These are phyloP conservation scores for Breviolum minutum DNA, from an alignment of 73 alveolate genomes.

Conservation along the genomic window DNA sequence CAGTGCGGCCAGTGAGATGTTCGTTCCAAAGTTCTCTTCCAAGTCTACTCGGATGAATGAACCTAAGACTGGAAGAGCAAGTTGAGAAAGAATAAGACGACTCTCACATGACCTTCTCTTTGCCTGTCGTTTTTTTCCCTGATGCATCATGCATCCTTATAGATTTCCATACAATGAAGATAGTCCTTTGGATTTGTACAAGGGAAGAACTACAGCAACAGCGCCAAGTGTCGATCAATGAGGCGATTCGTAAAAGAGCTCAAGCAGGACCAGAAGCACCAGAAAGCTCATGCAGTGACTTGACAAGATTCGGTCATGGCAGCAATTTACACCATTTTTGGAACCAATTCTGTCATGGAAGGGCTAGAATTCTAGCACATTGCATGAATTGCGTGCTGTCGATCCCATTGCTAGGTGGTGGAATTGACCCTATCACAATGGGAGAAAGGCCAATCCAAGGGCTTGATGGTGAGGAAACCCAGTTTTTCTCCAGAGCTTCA, in stretches of 20 bases:
- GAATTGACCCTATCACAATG: slow-evolving; percentile 76
- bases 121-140: not conserved
- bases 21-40: no score
- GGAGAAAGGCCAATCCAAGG: slow-evolving; percentile 88
- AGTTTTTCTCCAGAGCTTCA: not conserved
- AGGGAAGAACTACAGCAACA: no score
- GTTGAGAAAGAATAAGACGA: no score
- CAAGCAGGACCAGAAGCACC: slow-evolving; percentile 75
- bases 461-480: slow-evolving; percentile 52
- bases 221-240: not conserved
- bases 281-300: slow-evolving; percentile 85
- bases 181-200: no score
- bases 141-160: not conserved
- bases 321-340: not conserved
- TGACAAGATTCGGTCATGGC: not conserved
- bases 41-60: no score
- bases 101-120: no score
- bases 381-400: not conserved
- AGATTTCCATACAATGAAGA: no score
- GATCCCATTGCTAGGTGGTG: slow-evolving; percentile 35
- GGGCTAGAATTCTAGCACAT: not conserved
- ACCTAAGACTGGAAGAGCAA: no score
- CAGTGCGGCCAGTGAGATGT: no score
- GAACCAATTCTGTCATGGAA: no score
- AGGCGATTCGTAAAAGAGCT: slow-evolving; percentile 69